A percentile compares a stretch with the other conserved stretches of the same genome.
Conservation (phyloP, 2,329 filamentous ascomycete species). For the Aureobasidium subglaciale region DNA sequence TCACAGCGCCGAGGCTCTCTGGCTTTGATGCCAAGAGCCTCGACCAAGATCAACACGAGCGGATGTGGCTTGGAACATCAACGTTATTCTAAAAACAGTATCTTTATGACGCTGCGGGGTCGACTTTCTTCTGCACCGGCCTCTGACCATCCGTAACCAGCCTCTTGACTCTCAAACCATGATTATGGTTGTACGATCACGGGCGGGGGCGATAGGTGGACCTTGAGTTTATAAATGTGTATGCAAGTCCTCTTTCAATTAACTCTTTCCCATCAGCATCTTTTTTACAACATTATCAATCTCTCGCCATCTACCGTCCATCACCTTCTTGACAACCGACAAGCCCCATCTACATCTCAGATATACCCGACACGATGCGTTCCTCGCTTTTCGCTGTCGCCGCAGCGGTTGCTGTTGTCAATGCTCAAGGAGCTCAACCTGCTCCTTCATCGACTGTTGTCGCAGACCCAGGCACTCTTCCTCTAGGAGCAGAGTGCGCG, state of each 20-base stretch:
- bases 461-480: slow-evolving; percentile 19
- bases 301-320: neutral
- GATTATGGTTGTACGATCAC: neutral
- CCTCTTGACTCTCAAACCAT: neutral
- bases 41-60: slow-evolving; percentile 7
- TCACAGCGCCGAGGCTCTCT: neutral
- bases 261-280: neutral
- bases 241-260: neutral
- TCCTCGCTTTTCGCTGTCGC: neutral
- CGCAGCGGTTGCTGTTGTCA: slow-evolving; percentile 1
- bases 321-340: neutral
- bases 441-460: slow-evolving; percentile 16
- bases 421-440: neutral
- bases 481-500: slow-evolving; percentile 20
- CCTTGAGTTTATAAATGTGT: neutral
- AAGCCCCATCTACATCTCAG: neutral
- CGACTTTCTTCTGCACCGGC: neutral
- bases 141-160: no score
- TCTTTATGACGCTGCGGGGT: slow-evolving; percentile 5
- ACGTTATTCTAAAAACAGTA: slow-evolving; percentile 2
- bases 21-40: neutral
- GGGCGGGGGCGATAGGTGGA: neutral
- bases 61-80: slow-evolving; percentile 1
- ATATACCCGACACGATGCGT: neutral
- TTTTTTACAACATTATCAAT: neutral